Base-by-base conservation (phyloP, 2,329 filamentous ascomycete species). In the Alternaria arborescens region DNA sequence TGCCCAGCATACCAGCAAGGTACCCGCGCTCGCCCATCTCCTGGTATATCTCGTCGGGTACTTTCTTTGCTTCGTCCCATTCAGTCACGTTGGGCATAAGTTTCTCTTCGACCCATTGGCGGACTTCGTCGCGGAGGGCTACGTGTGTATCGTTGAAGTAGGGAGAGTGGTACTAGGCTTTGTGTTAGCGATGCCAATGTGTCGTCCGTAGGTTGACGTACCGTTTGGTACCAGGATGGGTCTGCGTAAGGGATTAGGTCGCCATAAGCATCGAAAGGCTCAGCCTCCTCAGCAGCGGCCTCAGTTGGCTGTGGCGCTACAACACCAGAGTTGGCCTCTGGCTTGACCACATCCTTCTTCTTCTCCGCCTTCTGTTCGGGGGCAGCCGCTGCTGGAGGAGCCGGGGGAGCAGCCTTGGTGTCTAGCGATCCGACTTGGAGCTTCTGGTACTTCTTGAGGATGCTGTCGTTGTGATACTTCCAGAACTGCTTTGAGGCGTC, bases 81-180 rank as follows among this genome's bases (percentile, higher is more conserved):
- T 99, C 95, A 41, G 89, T 91, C 58, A 98, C 92, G 71, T 94
- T 86, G 22, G 95, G 94, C 83, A 97, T 93, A 77, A 98, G 90
- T 71, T 93, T 92, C 58, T 85, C 87, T 63, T 97, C 92, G 57
- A 99, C 88, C 94, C 94, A 99, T 83, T 93, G 87, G 74, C 95
- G 91, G 62, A 97, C 85, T 84, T 99, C 95, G 67, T 88, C 90
- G 62, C 95, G 93, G 51, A 99, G 90, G 52, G 93, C 93, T 58
- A 89, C 94, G 80, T 99, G 95, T 5, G 92, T 89, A 81, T 97
- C 90, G 82, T 97, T 97, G 86, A 91, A 97, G 86, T 97, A 98
- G 28, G 94, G 93, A 2, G 94, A 97, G 83, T 97, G 92, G 81
- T 97, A 97, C 91, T 96, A 67, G 11, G 32, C 20, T 22, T 26